Percentiles rank a stretch among this genome's conserved stretches.
phyloP scores from a whole-genome alignment of 192 early-diverging fungal genomes.

The Entomortierella parvispora region DNA sequence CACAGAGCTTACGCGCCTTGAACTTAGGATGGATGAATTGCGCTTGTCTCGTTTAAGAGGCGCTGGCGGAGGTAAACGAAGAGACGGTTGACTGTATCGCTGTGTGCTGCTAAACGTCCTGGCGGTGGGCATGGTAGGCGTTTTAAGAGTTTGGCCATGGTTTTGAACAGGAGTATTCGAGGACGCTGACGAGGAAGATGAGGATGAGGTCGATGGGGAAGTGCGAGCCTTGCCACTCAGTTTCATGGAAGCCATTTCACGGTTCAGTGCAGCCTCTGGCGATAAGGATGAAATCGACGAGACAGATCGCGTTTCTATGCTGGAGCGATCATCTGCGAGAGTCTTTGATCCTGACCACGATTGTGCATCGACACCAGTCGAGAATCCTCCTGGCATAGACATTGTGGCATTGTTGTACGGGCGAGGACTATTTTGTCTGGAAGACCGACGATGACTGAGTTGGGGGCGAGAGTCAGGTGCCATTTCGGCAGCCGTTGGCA shows the following conservation, averaged over 20 bases:
- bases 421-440: neutral
- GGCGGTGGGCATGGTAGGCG: slow-evolving; percentile 18
- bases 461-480: slow-evolving; percentile 14
- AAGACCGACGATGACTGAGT: slow-evolving; percentile 17
- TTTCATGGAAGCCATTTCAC: slow-evolving; percentile 17
- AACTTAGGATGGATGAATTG: slow-evolving; percentile 50
- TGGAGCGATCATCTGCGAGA: neutral
- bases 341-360: slow-evolving; percentile 6
- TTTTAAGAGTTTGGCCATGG: slow-evolving; percentile 3
- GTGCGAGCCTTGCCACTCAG: slow-evolving; percentile 12
- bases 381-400: slow-evolving; percentile 47
- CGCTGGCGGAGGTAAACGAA: slow-evolving; percentile 26
- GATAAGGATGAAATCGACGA: neutral
- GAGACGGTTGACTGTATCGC: slow-evolving; percentile 14
- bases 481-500: neutral
- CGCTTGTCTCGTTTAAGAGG: slow-evolving; percentile 46
- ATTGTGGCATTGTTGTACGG: neutral
- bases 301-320: slow-evolving; percentile 1
- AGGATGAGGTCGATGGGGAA: neutral
- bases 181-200: neutral
- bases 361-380: slow-evolving; percentile 9
- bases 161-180: slow-evolving; percentile 1
- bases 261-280: slow-evolving; percentile 6
- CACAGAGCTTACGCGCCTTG: slow-evolving; percentile 40
- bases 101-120: slow-evolving; percentile 47